Percentiles rank a stretch among this genome's conserved stretches.
phyloP scores from a whole-genome alignment of 495 filamentous ascomycete genomes.

The Venustampulla echinocandica region DNA sequence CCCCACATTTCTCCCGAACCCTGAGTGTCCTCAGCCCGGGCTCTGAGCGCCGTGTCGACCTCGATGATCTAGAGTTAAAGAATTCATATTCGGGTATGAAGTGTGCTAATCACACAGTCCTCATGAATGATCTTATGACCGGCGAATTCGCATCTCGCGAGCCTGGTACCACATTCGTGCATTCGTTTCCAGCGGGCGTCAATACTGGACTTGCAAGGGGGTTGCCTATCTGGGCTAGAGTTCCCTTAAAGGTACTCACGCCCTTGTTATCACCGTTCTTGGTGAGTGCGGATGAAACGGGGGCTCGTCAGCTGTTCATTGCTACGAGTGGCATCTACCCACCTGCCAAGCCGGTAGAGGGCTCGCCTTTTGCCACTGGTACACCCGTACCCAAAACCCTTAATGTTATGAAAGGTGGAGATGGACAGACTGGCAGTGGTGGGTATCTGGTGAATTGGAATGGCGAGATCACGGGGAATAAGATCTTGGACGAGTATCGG shows the following conservation, averaged over 20 bases:
- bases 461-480: constrained; percentile 24
- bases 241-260: constrained; percentile 4
- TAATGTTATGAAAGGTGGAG: constrained; percentile 20
- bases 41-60: constrained; percentile 7
- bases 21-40: constrained; percentile 19
- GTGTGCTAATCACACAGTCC: constrained; percentile 15
- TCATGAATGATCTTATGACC: constrained; percentile 22
- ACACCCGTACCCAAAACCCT: constrained; percentile 8
- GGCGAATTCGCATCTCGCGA: constrained; percentile 39
- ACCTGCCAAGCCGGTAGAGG: constrained; percentile 13
- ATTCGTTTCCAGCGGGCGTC: constrained; percentile 47
- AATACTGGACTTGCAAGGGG: constrained; percentile 30
- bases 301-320: constrained; percentile 36
- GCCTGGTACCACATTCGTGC: constrained; percentile 48
- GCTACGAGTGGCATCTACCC: constrained; percentile 34
- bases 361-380: constrained; percentile 2
- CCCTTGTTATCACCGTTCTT: constrained; percentile 22
- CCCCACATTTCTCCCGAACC: constrained; percentile 21
- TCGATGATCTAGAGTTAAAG: constrained; percentile 15
- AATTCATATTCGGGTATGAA: constrained; percentile 8
- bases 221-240: constrained; percentile 14
- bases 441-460: constrained; percentile 32
- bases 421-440: constrained; percentile 29
- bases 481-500: constrained; percentile 25
- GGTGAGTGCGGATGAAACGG: constrained; percentile 33